These are phyloP conservation scores for Evernia prunastri DNA, from an alignment of 495 filamentous ascomycete species.

Conservation along the genomic window DNA sequence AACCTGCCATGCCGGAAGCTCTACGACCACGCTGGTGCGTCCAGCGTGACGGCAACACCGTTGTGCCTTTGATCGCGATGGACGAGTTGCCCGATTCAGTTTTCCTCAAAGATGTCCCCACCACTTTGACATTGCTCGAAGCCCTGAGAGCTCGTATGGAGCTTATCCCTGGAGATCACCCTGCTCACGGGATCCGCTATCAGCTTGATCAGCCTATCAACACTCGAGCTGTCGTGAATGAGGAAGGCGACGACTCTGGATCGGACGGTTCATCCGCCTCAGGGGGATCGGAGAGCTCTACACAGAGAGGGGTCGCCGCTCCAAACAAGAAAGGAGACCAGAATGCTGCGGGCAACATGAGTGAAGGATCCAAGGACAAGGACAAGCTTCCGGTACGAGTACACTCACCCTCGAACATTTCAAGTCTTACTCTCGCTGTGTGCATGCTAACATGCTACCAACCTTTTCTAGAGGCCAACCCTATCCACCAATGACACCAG, in stretches of 20 bases:
- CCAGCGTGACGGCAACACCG: slow-evolving; percentile 48
- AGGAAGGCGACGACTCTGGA: not conserved
- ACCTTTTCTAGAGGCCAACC: not conserved
- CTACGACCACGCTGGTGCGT: slow-evolving; percentile 47
- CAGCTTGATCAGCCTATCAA: not conserved
- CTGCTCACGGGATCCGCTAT: not conserved
- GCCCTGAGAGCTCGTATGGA: slow-evolving; percentile 39
- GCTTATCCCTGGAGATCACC: slow-evolving; percentile 34
- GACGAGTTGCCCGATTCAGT: slow-evolving; percentile 53
- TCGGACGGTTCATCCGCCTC: not conserved
- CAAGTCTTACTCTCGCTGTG: not conserved
- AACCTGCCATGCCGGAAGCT: slow-evolving; percentile 24
- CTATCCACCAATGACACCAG: not conserved
- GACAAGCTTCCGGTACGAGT: not conserved
- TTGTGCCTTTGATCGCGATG: slow-evolving; percentile 57
- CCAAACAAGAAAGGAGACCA: slow-evolving; percentile 3
- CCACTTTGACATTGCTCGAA: slow-evolving; percentile 32
- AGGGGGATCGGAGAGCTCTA: not conserved
- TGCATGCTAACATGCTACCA: not conserved
- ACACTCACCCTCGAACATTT: not conserved
- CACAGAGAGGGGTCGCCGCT: not conserved
- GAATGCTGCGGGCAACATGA: not conserved
- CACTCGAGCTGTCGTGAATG: not conserved
- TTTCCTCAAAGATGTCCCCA: slow-evolving; percentile 34
- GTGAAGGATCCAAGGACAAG: not conserved